These are phyloP conservation scores for Heritiera littoralis DNA, from an alignment of 345 rosid species.

Conservation along the genomic window DNA sequence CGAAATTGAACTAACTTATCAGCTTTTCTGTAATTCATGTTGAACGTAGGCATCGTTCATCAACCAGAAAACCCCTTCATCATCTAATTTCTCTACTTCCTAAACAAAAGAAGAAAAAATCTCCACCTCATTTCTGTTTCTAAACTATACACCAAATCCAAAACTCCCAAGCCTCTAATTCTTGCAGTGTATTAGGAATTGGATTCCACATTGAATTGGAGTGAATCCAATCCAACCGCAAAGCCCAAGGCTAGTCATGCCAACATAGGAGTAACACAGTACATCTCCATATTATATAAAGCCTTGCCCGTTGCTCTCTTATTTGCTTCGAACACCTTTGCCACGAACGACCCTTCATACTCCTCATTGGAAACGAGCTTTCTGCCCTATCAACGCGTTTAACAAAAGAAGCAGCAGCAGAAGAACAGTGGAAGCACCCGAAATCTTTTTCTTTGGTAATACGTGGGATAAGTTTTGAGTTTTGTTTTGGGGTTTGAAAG, in stretches of 20 bases:
- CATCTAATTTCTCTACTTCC: background rate
- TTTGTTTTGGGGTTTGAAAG: background rate
- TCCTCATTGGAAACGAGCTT: constrained; percentile 31
- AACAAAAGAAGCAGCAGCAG: no score
- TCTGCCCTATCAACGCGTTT: constrained; percentile 26
- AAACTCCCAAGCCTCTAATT: background rate
- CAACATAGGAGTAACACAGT: constrained; percentile 69
- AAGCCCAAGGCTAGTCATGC: constrained; percentile 47
- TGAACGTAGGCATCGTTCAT: background rate
- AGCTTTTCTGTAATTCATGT: constrained; percentile 5
- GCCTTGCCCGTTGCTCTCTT: constrained; percentile 66
- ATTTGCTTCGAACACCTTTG: constrained; percentile 66
- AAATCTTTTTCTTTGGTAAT: background rate
- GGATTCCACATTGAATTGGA: background rate
- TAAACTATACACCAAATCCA: constrained; percentile 14
- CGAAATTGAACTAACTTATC: background rate
- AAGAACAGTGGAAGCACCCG: background rate
- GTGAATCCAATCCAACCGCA: background rate
- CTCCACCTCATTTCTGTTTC: background rate
- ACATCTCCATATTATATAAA: constrained; percentile 85
- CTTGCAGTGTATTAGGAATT: background rate
- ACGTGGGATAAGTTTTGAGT: background rate
- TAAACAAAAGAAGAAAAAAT: background rate
- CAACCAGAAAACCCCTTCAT: background rate
- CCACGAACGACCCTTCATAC: constrained; percentile 52